These are phyloP conservation scores for Aegilops speltoides DNA, from an alignment of 176 grass and related monocot species.

Conservation along the genomic window DNA sequence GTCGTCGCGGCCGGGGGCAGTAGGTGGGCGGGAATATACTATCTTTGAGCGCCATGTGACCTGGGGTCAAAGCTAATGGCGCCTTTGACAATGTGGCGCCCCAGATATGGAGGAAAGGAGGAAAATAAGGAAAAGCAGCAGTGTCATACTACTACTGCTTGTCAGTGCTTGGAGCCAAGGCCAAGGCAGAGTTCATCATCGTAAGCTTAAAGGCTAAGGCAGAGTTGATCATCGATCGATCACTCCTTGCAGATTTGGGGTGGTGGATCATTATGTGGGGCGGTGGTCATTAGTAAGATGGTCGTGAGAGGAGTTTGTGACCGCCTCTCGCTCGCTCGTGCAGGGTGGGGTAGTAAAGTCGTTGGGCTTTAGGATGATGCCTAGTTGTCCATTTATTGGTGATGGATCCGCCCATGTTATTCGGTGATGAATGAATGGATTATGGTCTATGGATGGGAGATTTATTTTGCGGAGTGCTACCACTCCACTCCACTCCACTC, in stretches of 20 bases:
- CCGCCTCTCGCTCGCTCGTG: not conserved
- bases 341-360: not conserved
- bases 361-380: not conserved
- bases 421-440: not conserved
- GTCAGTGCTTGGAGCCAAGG: too few relatives aligned
- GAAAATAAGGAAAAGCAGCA: not conserved
- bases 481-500: not conserved
- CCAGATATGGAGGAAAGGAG: not conserved
- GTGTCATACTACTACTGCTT: not conserved
- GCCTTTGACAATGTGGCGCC: slow-evolving; percentile 16
- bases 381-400: not conserved
- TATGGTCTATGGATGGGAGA: not conserved
- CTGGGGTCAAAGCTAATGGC: slow-evolving; percentile 28
- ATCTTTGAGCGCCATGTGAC: slow-evolving; percentile 12
- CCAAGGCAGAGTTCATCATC: not conserved
- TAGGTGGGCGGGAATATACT: slow-evolving; percentile 36
- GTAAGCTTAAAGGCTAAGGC: slow-evolving; percentile 45
- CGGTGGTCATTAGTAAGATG: slow-evolving; percentile 22
- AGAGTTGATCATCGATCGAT: not conserved
- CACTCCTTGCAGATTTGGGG: slow-evolving; percentile 35
- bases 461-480: not conserved
- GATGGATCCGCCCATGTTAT: not conserved
- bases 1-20: not conserved
- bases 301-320: not conserved
- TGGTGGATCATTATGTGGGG: not conserved